phyloP scores from a whole-genome alignment of 306 rosid genomes.

The Pachyrhizus erosus region DNA sequence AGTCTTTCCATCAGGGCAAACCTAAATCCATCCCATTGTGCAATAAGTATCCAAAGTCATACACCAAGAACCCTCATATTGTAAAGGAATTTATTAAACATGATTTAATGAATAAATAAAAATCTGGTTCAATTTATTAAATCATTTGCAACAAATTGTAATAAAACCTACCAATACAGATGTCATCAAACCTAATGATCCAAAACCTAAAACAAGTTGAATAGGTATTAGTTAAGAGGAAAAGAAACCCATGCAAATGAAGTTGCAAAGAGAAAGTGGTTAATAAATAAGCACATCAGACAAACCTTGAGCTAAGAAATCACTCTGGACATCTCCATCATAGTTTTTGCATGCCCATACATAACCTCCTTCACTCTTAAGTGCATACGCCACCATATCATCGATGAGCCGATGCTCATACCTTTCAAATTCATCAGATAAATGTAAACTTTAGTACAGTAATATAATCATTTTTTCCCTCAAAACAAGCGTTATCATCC shows the following conservation, averaged over 20 bases:
- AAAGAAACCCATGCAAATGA: slow-evolving; percentile 2
- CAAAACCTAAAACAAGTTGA: slow-evolving; percentile 72
- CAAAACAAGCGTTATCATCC: background rate
- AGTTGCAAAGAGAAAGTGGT: slow-evolving; percentile 27
- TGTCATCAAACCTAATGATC: slow-evolving; percentile 99
- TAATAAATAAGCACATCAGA: slow-evolving; percentile 23
- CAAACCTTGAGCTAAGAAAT: slow-evolving; percentile 97
- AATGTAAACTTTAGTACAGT: slow-evolving; percentile 1
- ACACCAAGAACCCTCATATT: slow-evolving; percentile 5
- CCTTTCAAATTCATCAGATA: slow-evolving; percentile 62
- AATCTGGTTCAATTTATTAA: background rate
- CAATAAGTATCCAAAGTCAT: slow-evolving; percentile 22
- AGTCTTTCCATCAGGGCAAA: slow-evolving; percentile 99
- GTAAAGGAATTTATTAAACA: slow-evolving; percentile 5
- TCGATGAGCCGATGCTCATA: slow-evolving; percentile 98
- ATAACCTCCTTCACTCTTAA: slow-evolving; percentile 99
- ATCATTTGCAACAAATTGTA: slow-evolving; percentile 1
- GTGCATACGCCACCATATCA: slow-evolving; percentile 98
- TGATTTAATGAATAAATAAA: slow-evolving; percentile 3
- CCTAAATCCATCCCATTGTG: slow-evolving; percentile 58
- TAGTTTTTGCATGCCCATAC: slow-evolving; percentile 99
- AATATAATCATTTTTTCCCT: background rate
- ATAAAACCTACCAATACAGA: slow-evolving; percentile 84
- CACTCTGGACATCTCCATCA: slow-evolving; percentile 99
- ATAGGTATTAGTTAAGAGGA: slow-evolving; percentile 39